Evolutionary conservation across 345 rosid species (phyloP).

Genomic region (Erucastrum elatum): DNA sequence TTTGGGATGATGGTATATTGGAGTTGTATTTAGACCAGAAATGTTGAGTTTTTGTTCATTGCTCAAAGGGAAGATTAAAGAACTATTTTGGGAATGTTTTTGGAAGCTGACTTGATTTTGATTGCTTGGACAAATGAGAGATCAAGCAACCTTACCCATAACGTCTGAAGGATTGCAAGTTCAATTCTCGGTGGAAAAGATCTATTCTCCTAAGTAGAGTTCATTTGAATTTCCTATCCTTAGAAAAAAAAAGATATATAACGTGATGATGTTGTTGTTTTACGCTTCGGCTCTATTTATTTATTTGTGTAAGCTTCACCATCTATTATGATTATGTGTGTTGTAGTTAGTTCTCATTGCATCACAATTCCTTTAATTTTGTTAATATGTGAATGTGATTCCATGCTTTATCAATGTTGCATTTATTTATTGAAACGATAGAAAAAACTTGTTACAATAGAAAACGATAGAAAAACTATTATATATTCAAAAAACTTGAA

Average conservation of each 20-base stretch:
- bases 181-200: not conserved
- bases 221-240: too few relatives aligned
- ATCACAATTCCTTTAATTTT: not conserved
- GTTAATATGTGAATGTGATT: not conserved
- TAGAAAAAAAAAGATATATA: not conserved
- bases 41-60: slow-evolving; percentile 2
- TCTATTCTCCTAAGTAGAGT: too few relatives aligned
- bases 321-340: not conserved
- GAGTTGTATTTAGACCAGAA: not conserved
- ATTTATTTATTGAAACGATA: not conserved
- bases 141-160: not conserved
- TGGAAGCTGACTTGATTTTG: not conserved
- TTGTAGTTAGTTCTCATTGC: not conserved
- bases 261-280: not conserved
- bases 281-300: not conserved
- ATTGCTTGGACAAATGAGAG: not conserved
- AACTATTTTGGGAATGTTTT: not conserved
- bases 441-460: not conserved
- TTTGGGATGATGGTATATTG: not conserved
- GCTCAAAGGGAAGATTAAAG: not conserved
- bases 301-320: not conserved
- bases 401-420: not conserved
- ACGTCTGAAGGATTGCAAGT: not conserved
- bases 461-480: not conserved
- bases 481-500: not conserved